Evolutionary conservation across 2,329 filamentous ascomycete species (phyloP), one percentile per base, ranked within the genome.

Genomic region (Fusarium annulatum): DNA sequence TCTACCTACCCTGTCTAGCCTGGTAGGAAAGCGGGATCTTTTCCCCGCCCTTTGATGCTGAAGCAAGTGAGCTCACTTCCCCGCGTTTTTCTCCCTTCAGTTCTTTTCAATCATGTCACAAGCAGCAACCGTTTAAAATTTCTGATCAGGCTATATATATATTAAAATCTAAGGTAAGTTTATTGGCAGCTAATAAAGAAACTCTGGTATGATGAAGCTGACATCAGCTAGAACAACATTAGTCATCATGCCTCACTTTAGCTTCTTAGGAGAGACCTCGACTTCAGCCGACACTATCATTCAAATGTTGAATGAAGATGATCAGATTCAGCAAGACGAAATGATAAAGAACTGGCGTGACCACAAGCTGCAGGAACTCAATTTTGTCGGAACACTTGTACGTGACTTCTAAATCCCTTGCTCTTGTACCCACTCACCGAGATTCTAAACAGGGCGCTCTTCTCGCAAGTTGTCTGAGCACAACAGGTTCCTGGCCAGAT

Each of bases 131-230:
- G 0, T 12, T 33, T 9, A 18, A 5, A 3, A 18, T 18, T 8
- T 51, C 7, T 9, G 1, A 33, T 5, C 15, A 7, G 0, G 10
- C 3, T 23, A 23, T 7, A 18, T 4, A 9, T 0, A 9, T 5
- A 18, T 4, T 2, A 7, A 18, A 23, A 7, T 9, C 0, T 0
- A 3, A 9, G 15, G 21, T 33, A 0, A 23, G 18, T 51, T 7
- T 8, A 23, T 19, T 14, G 0, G 0, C 9, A 5, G 2, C 3
- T 3, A 0, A 7, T 11, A 14, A 14, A 4, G 11, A 18, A 16
- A 9, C 3, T 23, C 5, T 0, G 9, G 48, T 7, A 9, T 2
- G 2, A 9, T 5, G 0, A 10, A 11, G 4, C 8, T 34, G 11
- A 23, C 0, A 23, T 9, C 0, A 7, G 3, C 21, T 10, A 34